Base-by-base conservation (phyloP, 345 rosid genomes). In the Lepidium aucheri region DNA sequence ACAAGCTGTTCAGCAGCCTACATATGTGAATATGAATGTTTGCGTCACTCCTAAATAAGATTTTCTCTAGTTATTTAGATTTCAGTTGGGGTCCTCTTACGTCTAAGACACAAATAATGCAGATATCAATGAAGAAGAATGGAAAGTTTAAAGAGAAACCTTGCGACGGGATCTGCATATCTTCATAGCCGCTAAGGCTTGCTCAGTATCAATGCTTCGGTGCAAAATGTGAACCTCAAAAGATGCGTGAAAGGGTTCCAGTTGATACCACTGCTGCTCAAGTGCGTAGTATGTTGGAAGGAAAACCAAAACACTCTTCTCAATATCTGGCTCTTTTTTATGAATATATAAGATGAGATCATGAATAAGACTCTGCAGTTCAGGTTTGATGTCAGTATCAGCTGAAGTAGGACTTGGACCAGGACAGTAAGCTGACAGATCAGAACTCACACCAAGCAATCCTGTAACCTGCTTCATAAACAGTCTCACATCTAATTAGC, bases 251-350 rank as follows among this genome's bases (percentile, higher is more conserved):
- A 76, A 72, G 28, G 85, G 91, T 83, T 70, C 76, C 78, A 92
- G 62, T 63, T 59, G 86, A 66, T 78, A 3, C 95, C 93, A 92
- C 74, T 87, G 97, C 78, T 78, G 88, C 88, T 80, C 90, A 70
- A 92, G 80, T 34, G 94, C 81, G 68, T 72, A 74, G 78, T 92
- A 92, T 5, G 98, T 89, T 54, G 97, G 98, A 77, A 92, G 97
- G 78, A 92, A 92, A 71, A 89, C 81, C 85, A 92, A 79, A 63
- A 89, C 87, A 79, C 97, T 77, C 83, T 92, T 92, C 63, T 89
- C 95, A 47, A 83, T 82, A 66, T 92, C 95, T 47, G 86, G 82
- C 70, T 92, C 98, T 73, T 80, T 82, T 61, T 74, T 28, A 76
- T 92, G 86, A 74, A 89, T 89, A 76, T 81, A 67, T 67, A 87